Base-by-base conservation (phyloP, 140 eudicot genomes). In the Senecio squalidus region DNA sequence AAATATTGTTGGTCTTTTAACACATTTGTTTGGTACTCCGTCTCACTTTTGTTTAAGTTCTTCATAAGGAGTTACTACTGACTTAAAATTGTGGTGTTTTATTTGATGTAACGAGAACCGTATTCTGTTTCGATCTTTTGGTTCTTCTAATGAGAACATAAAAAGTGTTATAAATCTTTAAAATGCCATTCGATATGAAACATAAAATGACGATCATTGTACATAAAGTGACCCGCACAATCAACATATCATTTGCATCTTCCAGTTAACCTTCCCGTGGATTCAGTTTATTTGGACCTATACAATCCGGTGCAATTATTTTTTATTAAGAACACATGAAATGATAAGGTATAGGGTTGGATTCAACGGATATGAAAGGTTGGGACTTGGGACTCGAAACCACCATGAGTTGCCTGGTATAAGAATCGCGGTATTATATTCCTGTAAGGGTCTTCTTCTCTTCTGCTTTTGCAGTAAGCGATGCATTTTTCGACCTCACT, bases 381-480 rank as follows among this genome's bases (percentile, higher is more conserved):
- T 25, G 74, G 74, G 61, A 69, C 62, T 18, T 59, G 24, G 48
- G 68, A 16, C 29, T 59, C 55, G 0, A 69, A 59, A 30, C 68
- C 62, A 31, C 47, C 68, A 58, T 59, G 57, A 40, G 18, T 21
- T 3, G 80, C 72, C 4, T 68, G 78, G 21, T 77, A 77, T 11
- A 62, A n/a, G 50, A 63, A 13, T 44, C 84, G 66, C 0, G 33
- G 23, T 16, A 71, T 17, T 0, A 80, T 50, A 65, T 55, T 41
- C n/a, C 89, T 74, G 22, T 75, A 75, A 0, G 85, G 94, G 57
- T 81, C 85, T 3, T 78, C 62, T 60, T 72, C 77, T 46, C 83
- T 49, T 51, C 70, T 80, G 54, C 51, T 58, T 9, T 28, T 38
- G 59, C 76, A 68, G 60, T 80, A 84, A 9, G 74, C 80, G 22